Evolutionary conservation across 2,329 filamentous ascomycete genomes (phyloP), one percentile per base, ranked within the genome.

Genomic region (Microcyclosporella mali): DNA sequence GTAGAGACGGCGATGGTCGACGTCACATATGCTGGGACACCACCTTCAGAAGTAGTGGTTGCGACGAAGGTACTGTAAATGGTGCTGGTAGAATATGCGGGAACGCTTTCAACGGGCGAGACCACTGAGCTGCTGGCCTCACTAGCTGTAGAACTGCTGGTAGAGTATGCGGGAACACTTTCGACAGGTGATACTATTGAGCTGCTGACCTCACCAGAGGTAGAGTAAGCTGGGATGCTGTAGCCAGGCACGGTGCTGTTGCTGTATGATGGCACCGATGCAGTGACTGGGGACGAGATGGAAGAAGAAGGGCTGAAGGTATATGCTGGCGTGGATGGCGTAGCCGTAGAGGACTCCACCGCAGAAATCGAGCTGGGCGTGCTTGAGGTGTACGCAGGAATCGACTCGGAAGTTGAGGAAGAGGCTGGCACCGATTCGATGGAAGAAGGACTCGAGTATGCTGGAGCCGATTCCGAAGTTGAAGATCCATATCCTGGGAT

Each of bases 1-100:
- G 67, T 70, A 29, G 59, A 64, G 36, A 66, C 51, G 31, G 61
- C 58, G 35, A 66, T 49, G 21, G 61, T 63, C 34, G 58, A 57
- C n/a, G 66, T 70, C 41, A 66, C 53, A 17, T 62, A 51, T 4
- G 59, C 55, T 11, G 37, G 45, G 21, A 33, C 35, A 2, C 37
- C 37, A 29, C 47, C 44, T 33, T 51, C 57, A 17, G 43, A 51
- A 12, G 52, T 56, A 37, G 53, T 50, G 19, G 57, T 59, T n/a
- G 44, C 25, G 27, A 38, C 38, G 18, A 50, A 48, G 8, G 53
- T 55, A 37, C 32, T 48, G 44, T 47, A 51, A 36, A 53, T 59
- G 10, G 53, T 54, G 35, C 43, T 46, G 1, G 54, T 52, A 14
- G 51, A 45, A 37, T 30, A 41, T 15, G 36, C 46, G 31, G 34